A percentile compares a stretch with the other conserved stretches of the same genome.
Conservation (phyloP, 352 stramenopile genomes). For the Peronospora belbahrii region DNA sequence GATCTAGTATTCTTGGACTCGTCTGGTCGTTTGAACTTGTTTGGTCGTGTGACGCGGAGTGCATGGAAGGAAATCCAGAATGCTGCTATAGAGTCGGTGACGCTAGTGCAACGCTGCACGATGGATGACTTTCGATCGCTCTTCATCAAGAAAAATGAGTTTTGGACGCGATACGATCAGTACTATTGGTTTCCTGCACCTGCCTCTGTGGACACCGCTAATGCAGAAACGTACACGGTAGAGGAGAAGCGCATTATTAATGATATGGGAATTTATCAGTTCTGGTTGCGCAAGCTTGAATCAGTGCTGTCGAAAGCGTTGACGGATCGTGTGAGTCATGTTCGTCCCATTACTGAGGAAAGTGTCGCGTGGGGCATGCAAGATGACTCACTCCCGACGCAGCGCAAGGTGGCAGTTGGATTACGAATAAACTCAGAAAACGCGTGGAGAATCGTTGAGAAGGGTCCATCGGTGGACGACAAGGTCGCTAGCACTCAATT, state of each 20-base stretch:
- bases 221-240: conserved; percentile 52
- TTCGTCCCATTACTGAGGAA: conserved; percentile 43
- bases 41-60: conserved; percentile 50
- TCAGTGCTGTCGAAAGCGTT: conserved; percentile 45
- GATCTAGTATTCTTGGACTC: conserved; percentile 76
- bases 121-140: conserved; percentile 72
- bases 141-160: conserved; percentile 76
- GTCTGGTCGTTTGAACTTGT: conserved; percentile 67
- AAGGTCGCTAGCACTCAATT: conserved; percentile 58
- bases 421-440: conserved; percentile 74
- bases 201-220: conserved; percentile 37
- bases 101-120: conserved; percentile 51
- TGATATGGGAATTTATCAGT: conserved; percentile 65
- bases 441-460: conserved; percentile 81
- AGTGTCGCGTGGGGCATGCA: conserved; percentile 46
- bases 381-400: conserved; percentile 27
- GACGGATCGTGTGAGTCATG: conserved; percentile 55
- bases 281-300: conserved; percentile 54
- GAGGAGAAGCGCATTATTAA: conserved; percentile 69
- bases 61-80: conserved; percentile 69
- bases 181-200: conserved; percentile 76
- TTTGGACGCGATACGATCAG: conserved; percentile 83
- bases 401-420: conserved; percentile 66
- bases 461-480: conserved; percentile 83
- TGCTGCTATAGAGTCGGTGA: conserved; percentile 47